Base-by-base conservation (phyloP, 108 stramenopile species). In the Schizochytrium sp. region DNA sequence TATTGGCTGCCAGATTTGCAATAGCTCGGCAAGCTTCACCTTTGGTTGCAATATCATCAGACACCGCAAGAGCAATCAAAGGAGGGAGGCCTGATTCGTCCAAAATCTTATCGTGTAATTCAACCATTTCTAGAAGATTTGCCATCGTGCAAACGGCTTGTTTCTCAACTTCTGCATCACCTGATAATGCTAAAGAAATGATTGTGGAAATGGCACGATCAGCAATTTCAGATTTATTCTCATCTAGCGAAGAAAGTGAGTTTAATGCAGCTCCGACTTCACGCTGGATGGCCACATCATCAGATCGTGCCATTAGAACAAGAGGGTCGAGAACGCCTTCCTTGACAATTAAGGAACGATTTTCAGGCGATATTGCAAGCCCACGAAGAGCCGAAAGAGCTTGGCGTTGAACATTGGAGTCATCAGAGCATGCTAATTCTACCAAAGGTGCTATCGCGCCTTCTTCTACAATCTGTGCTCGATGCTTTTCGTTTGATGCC, bases 221-320 rank as follows among this genome's bases (percentile, higher is more conserved):
- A 4, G 94, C 93, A 57, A 96, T 95, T 87, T 96, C 96, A 61
- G 95, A 94, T 91, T 96, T 97, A 87, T 96, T 96, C 89, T 97
- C 96, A 42, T 95, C 95, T 69, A 95, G 90, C 40, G 92, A 91
- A 46, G 95, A 95, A 45, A 97, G 92, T 55, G 92, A 95, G 90
- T 96, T 96, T 47, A 97, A 64, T 5, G 95, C 93, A 15, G 95
- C 91, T 17, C 96, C 93, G 4, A 96, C 95, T 83, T 96, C 96
- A 44, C 94, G 88, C 50, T 94, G 92, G 41, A 95, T 87, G 28
- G 91, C 90, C 61, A 93, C 90, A n/a, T 96, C 94, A 46, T 94
- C 91, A 3, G 95, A 94, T 69, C 94, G 89, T 2, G 95, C 94
- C 95, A 97, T 94, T 4, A 97, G 90, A 42, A 96, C 95, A 44